Conservation (phyloP, 2,329 filamentous ascomycete species). For the Sclerotinia subarctica region DNA sequence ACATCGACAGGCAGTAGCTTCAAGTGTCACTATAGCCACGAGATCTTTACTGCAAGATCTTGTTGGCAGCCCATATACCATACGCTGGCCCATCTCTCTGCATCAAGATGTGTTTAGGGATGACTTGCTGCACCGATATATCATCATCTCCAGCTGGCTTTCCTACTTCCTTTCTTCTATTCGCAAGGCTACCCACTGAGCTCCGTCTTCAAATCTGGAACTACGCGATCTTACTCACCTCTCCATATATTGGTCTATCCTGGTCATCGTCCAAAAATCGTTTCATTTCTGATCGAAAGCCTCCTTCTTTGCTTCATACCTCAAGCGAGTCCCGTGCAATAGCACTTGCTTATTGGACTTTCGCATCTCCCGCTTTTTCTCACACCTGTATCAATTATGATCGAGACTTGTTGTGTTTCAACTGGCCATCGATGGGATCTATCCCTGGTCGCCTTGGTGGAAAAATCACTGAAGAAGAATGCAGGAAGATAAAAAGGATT, state of each 20-base stretch:
- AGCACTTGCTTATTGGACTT: constrained; percentile 10
- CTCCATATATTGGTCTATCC: constrained; percentile 8
- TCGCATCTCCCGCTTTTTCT: constrained; percentile 4
- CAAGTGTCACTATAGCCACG: not conserved
- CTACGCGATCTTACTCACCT: constrained; percentile 8
- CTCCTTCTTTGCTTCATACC: constrained; percentile 8
- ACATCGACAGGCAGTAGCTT: not conserved
- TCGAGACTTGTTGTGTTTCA: constrained; percentile 16
- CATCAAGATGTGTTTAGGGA: constrained; percentile 8
- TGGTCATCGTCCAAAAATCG: not conserved
- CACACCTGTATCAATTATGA: constrained; percentile 12
- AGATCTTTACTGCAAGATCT: not conserved
- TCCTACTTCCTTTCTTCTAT: constrained; percentile 2
- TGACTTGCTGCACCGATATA: constrained; percentile 5
- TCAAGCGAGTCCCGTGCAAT: constrained; percentile 17
- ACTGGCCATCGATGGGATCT: constrained; percentile 9
- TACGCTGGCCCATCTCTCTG: not conserved
- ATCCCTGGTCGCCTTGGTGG: constrained; percentile 8
- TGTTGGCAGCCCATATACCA: not conserved
- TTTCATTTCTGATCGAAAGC: constrained; percentile 13
- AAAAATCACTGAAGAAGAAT: constrained; percentile 9
- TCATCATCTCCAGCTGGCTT: not conserved
- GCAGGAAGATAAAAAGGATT: constrained; percentile 5
- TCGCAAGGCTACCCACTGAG: constrained; percentile 10
- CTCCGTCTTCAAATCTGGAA: constrained; percentile 15